Conservation (phyloP, 2,329 filamentous ascomycete genomes). For the Aureobasidium musti region DNA sequence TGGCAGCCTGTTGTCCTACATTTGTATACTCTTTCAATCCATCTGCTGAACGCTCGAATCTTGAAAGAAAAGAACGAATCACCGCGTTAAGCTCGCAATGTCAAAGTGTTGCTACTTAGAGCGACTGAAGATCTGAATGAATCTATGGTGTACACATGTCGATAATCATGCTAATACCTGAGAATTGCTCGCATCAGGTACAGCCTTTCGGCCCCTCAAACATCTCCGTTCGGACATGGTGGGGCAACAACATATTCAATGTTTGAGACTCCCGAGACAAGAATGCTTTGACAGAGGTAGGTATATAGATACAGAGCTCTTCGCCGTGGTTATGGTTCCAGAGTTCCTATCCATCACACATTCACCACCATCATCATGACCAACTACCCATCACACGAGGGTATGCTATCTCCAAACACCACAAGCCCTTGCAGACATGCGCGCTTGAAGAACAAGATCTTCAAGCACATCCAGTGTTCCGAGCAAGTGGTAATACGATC, state of each 20-base stretch:
- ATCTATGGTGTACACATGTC: neutral
- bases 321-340: neutral
- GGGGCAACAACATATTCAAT: slow-evolving; percentile 23
- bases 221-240: slow-evolving; percentile 25
- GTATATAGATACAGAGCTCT: slow-evolving; percentile 21
- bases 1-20: neutral
- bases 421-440: neutral
- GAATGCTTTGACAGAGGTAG: neutral
- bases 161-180: neutral
- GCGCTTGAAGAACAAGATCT: slow-evolving; percentile 1
- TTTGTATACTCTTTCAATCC: neutral
- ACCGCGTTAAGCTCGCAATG: neutral
- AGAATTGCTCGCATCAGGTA: slow-evolving; percentile 24
- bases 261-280: slow-evolving; percentile 1
- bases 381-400: slow-evolving; percentile 31
- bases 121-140: neutral
- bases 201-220: slow-evolving; percentile 27
- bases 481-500: neutral
- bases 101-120: neutral
- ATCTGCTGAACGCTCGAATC: neutral
- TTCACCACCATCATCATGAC: slow-evolving; percentile 8
- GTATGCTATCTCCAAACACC: slow-evolving; percentile 21
- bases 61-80: neutral
- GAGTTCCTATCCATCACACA: neutral
- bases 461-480: neutral